phyloP scores from a whole-genome alignment of 495 filamentous ascomycete species.

The Daldinia loculata region DNA sequence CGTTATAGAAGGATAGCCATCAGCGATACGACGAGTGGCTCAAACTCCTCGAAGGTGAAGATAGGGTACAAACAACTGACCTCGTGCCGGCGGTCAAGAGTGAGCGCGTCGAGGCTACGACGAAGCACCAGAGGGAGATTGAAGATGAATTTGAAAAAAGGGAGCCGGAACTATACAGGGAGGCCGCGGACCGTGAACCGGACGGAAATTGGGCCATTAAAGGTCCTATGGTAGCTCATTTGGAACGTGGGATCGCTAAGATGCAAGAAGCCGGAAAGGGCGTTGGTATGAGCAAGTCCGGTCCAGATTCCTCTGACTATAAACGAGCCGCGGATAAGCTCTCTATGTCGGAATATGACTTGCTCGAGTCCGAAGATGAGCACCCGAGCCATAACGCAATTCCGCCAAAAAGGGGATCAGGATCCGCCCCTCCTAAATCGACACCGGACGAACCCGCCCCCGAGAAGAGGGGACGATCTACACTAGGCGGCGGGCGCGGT shows the following conservation, averaged over 20 bases:
- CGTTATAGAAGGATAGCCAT: conserved; percentile 49
- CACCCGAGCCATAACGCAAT: conserved; percentile 27
- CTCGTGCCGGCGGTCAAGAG: conserved; percentile 50
- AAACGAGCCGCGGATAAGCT: conserved; percentile 35
- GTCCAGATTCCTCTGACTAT: conserved; percentile 34
- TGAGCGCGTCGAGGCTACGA: conserved; percentile 49
- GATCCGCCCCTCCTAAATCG: conserved; percentile 1
- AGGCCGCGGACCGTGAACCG: conserved; percentile 46
- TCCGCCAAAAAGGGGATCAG: conserved; percentile 10
- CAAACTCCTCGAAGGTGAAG: conserved; percentile 47
- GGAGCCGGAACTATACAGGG: conserved; percentile 49
- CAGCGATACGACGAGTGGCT: conserved; percentile 52
- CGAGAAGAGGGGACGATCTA: conserved; percentile 27
- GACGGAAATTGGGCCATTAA: conserved; percentile 28
- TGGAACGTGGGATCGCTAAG: conserved; percentile 35
- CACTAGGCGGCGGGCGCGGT: conserved; percentile 12
- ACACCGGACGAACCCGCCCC: conserved; percentile 10
- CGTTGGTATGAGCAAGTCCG: conserved; percentile 16
- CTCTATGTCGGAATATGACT: conserved; percentile 40
- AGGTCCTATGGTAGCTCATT: conserved; percentile 36
- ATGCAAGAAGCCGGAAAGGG: conserved; percentile 39
- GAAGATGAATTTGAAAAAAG: conserved; percentile 50
- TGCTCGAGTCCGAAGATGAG: conserved; percentile 40
- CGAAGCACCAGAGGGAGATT: conserved; percentile 52
- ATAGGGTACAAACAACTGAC: conserved; percentile 47